Conservation (phyloP, 1,284 basidiomycete genomes). For the Cutaneotrichosporon sp. region DNA sequence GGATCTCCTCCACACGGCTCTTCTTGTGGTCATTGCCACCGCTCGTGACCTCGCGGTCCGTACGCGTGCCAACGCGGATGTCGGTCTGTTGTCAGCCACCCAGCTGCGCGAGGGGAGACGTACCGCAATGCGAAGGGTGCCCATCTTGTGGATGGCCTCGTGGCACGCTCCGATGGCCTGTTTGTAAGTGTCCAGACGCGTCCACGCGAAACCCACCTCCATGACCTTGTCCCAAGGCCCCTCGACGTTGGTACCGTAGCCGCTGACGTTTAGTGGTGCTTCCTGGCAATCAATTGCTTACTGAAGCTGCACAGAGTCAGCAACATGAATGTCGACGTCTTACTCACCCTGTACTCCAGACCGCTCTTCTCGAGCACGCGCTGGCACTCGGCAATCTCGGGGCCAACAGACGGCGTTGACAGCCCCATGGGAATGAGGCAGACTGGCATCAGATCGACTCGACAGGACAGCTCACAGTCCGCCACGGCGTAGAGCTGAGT, state of each 20-base stretch:
- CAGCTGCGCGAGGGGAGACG: slow-evolving; percentile 8
- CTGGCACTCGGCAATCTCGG: slow-evolving; percentile 64
- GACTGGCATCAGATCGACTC: slow-evolving; percentile 30
- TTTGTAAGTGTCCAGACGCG: background rate
- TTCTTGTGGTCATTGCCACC: slow-evolving; percentile 80
- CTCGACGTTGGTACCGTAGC: slow-evolving; percentile 87
- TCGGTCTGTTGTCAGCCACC: slow-evolving; percentile 64
- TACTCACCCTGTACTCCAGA: slow-evolving; percentile 70
- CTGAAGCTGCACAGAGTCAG: slow-evolving; percentile 29
- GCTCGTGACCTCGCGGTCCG: slow-evolving; percentile 65
- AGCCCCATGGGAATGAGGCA: slow-evolving; percentile 55
- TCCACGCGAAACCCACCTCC: slow-evolving; percentile 27
- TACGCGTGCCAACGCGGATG: slow-evolving; percentile 86
- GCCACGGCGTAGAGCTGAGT: slow-evolving; percentile 30
- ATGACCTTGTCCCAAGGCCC: slow-evolving; percentile 79
- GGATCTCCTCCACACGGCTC: slow-evolving; percentile 73
- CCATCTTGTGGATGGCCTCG: slow-evolving; percentile 72
- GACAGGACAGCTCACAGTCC: slow-evolving; percentile 24
- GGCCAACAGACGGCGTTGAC: slow-evolving; percentile 49
- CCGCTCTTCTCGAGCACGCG: slow-evolving; percentile 77
- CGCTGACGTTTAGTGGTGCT: slow-evolving; percentile 57
- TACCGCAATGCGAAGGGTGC: slow-evolving; percentile 47
- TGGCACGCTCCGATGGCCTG: slow-evolving; percentile 69
- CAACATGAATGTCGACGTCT: background rate
- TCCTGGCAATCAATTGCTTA: slow-evolving; percentile 67